A percentile compares a stretch with the other conserved stretches of the same genome.
These are phyloP conservation scores for Lantana camara DNA, from an alignment of 257 asterid species.

Conservation along the genomic window DNA sequence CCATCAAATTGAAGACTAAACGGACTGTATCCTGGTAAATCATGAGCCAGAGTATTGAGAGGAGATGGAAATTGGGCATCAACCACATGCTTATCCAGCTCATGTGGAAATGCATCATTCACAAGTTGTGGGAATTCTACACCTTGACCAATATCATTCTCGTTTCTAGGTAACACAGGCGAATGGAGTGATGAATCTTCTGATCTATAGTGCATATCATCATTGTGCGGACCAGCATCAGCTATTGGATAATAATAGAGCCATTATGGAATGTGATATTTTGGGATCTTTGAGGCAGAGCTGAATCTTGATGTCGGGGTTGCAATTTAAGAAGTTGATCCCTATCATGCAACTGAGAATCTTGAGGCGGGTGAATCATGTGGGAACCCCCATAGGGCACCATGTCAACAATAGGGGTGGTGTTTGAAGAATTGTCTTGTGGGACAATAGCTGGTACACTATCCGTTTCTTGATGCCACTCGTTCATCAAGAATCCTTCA, in stretches of 20 bases:
- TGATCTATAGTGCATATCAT: conserved; percentile 36
- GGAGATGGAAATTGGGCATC: conserved; percentile 46
- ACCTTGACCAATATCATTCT: conserved; percentile 28
- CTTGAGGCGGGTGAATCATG: conserved; percentile 28
- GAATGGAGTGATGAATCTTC: conserved; percentile 35
- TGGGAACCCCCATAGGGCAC: conserved; percentile 38
- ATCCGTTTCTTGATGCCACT: conserved; percentile 29
- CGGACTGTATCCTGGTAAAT: conserved; percentile 38
- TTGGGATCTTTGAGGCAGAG: background rate
- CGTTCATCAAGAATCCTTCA: conserved; percentile 31
- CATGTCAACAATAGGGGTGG: conserved; percentile 23
- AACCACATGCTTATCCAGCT: conserved; percentile 31
- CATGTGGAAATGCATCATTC: conserved; percentile 38
- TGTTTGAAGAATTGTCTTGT: conserved; percentile 32
- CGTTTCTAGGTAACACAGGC: conserved; percentile 32
- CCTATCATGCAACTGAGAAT: conserved; percentile 26
- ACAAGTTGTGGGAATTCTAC: conserved; percentile 33
- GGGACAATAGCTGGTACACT: conserved; percentile 28
- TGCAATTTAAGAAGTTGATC: conserved; percentile 30
- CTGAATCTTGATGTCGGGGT: too few species aligned
- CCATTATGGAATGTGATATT: conserved; percentile 40
- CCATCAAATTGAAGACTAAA: conserved; percentile 48
- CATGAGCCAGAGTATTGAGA: conserved; percentile 44
- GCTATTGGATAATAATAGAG: conserved; percentile 33
- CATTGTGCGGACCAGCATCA: conserved; percentile 36